phyloP scores from a whole-genome alignment of 352 stramenopile genomes.

The Phytopythium delawarense region DNA sequence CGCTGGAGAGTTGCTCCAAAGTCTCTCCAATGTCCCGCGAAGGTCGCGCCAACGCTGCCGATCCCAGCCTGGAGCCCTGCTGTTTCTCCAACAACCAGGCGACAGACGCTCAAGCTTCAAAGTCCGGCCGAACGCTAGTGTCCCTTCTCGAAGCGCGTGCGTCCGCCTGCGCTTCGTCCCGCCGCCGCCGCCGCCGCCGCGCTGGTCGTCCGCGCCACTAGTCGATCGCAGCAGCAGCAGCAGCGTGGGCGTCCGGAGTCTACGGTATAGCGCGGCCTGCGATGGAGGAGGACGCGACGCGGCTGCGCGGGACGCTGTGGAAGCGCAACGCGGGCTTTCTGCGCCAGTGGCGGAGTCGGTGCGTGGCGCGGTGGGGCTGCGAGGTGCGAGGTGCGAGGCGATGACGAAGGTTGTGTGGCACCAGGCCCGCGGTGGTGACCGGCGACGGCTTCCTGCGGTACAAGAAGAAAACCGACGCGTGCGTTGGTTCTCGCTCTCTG shows the following conservation, averaged over 20 bases:
- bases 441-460: slow-evolving; percentile 63
- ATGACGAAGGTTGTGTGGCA: slow-evolving; percentile 1
- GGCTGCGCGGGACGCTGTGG: slow-evolving; percentile 44
- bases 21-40: too few species aligned
- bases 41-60: too few species aligned
- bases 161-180: too few species aligned
- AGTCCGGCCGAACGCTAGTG: too few species aligned
- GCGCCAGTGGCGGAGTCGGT: slow-evolving; percentile 59
- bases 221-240: too few species aligned
- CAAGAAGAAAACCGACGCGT: slow-evolving; percentile 60
- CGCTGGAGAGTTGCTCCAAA: too few species aligned
- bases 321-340: slow-evolving; percentile 69
- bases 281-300: slow-evolving; percentile 13
- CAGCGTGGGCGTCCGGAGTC: neutral
- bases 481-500: neutral
- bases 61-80: too few species aligned
- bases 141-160: too few species aligned
- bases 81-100: too few species aligned
- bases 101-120: too few species aligned
- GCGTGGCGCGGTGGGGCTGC: neutral
- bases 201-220: too few species aligned
- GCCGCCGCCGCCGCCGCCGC: too few species aligned
- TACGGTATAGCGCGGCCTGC: neutral
- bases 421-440: slow-evolving; percentile 44
- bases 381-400: neutral